Evolutionary conservation across 495 filamentous ascomycete genomes (phyloP).

Genomic region (Haplographium delicatum): DNA sequence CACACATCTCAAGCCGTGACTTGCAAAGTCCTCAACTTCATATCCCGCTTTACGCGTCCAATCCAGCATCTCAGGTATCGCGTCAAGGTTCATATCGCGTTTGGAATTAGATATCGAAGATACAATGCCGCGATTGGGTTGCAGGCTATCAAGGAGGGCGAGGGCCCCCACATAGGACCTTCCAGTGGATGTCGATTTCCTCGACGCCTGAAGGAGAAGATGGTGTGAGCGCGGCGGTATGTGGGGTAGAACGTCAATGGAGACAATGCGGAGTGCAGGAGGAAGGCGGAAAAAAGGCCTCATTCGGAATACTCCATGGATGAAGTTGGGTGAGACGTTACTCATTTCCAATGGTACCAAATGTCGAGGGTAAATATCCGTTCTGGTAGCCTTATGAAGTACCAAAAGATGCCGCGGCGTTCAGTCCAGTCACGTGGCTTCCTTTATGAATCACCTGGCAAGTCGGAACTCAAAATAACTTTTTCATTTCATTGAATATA

Average conservation of each 20-base stretch:
- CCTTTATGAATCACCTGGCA: too few relatives aligned
- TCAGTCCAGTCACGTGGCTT: too few relatives aligned
- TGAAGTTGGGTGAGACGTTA: too few relatives aligned
- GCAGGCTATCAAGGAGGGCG: conserved; percentile 59
- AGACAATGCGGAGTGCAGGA: not conserved
- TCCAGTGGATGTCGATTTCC: conserved; percentile 24
- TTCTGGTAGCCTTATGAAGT: too few relatives aligned
- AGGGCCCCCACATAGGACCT: conserved; percentile 39
- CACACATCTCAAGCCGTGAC: conserved; percentile 27
- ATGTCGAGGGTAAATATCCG: too few relatives aligned
- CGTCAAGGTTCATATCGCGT: conserved; percentile 59
- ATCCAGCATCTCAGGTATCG: conserved; percentile 81
- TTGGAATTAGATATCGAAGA: conserved; percentile 28
- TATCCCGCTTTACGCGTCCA: conserved; percentile 76
- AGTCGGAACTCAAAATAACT: too few relatives aligned
- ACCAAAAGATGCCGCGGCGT: too few relatives aligned
- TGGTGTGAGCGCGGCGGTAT: not conserved
- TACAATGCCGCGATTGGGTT: conserved; percentile 64
- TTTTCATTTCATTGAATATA: too few relatives aligned
- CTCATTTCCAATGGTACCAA: too few relatives aligned
- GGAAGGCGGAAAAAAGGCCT: conserved; percentile 1
- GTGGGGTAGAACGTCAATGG: not conserved
- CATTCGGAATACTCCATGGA: too few relatives aligned
- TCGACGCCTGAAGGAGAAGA: not conserved
- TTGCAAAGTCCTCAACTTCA: conserved; percentile 28